Conservation (phyloP, 2,329 filamentous ascomycete genomes). For the Neurospora sp. region DNA sequence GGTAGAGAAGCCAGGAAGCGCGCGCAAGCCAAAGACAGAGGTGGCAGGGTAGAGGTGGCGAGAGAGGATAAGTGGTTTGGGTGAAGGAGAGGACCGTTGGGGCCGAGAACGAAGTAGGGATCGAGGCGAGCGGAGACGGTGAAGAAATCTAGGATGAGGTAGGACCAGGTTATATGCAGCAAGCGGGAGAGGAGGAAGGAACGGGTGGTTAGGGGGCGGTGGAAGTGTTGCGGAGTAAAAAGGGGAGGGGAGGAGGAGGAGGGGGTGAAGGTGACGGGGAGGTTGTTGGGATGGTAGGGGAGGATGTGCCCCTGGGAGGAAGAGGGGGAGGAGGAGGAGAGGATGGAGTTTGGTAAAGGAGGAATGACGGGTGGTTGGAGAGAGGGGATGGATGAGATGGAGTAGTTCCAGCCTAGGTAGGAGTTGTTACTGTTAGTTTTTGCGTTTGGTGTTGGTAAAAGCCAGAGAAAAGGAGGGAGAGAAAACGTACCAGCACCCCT, state of each 20-base stretch:
- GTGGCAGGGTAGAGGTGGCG: background rate
- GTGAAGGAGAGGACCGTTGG: conserved; percentile 30
- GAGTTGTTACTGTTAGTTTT: background rate
- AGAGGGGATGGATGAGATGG: conserved; percentile 38
- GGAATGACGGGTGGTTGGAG: conserved; percentile 33
- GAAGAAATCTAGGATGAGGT: conserved; percentile 59
- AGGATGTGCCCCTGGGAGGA: background rate
- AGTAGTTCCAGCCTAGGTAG: conserved; percentile 46
- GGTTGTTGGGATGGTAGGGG: conserved; percentile 12
- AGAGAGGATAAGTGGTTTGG: conserved; percentile 29
- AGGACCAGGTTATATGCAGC: conserved; percentile 41
- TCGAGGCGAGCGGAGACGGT: conserved; percentile 65
- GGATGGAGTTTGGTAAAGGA: background rate
- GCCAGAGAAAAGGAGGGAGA: background rate
- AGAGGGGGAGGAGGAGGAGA: background rate
- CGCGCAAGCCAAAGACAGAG: conserved; percentile 37
- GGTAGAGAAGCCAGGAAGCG: conserved; percentile 7
- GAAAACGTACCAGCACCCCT: conserved; percentile 40
- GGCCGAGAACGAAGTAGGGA: conserved; percentile 60
- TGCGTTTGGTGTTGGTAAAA: background rate
- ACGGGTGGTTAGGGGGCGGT: conserved; percentile 30
- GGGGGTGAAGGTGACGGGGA: conserved; percentile 30
- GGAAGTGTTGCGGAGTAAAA: conserved; percentile 38
- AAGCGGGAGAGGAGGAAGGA: conserved; percentile 38
- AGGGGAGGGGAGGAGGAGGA: conserved; percentile 23